These are phyloP conservation scores for Eucalyptus guilfoylei DNA, from an alignment of 345 rosid genomes.

Conservation along the genomic window DNA sequence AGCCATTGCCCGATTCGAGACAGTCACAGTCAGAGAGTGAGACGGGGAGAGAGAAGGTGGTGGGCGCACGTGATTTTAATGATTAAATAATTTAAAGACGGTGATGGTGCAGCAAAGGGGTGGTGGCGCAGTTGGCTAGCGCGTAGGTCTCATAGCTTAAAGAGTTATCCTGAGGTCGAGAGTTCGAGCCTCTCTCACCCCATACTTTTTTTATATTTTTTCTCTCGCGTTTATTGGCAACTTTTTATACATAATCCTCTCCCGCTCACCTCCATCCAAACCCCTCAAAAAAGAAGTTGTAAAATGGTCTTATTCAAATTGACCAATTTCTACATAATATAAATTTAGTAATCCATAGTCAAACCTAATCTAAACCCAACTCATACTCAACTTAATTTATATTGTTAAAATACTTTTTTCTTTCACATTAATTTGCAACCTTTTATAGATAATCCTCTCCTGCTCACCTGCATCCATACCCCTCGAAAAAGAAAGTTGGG, in stretches of 20 bases:
- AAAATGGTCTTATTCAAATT: too few species aligned
- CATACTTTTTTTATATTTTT: background rate
- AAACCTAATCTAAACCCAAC: too few species aligned
- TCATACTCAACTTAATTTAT: too few species aligned
- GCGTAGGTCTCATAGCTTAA: constrained; percentile 27
- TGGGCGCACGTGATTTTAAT: background rate
- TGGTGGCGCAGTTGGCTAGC: constrained; percentile 55
- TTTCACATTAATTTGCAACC: background rate
- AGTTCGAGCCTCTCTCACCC: constrained; percentile 44
- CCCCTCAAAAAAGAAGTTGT: too few species aligned
- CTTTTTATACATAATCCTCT: background rate
- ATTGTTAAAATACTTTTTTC: too few species aligned
- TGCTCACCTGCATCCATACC: background rate
- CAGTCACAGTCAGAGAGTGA: too few species aligned
- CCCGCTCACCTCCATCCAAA: too few species aligned
- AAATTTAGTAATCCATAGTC: too few species aligned
- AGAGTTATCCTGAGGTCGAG: constrained; percentile 34
- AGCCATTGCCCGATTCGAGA: background rate
- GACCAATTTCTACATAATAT: too few species aligned
- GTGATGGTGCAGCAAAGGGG: background rate
- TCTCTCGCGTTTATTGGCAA: background rate
- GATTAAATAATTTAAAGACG: accelerated
- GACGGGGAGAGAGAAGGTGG: too few species aligned
- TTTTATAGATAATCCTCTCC: background rate
- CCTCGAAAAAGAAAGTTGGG: too few species aligned